A percentile compares a stretch with the other conserved stretches of the same genome.
Conservation (phyloP, 306 rosid species). For the Trichosanthes cucumerina region DNA sequence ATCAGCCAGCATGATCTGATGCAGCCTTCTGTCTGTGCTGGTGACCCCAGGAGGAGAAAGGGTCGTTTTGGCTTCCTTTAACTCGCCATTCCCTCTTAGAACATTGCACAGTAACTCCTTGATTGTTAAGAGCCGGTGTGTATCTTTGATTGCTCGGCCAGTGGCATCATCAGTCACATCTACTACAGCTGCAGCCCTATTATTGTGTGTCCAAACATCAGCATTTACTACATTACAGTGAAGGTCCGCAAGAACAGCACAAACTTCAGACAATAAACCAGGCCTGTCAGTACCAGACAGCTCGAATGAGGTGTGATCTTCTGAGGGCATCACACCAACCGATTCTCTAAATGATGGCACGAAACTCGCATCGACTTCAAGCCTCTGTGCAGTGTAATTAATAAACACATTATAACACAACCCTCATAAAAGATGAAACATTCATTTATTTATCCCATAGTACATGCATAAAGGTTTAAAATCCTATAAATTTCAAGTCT, state of each 20-base stretch:
- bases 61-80: slow-evolving; percentile 54
- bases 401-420: neutral
- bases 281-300: slow-evolving; percentile 92
- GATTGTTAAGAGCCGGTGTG: slow-evolving; percentile 45
- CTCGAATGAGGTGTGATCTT: slow-evolving; percentile 86
- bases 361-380: slow-evolving; percentile 62
- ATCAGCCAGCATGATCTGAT: slow-evolving; percentile 93
- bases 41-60: slow-evolving; percentile 71
- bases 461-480: neutral
- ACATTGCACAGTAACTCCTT: slow-evolving; percentile 79
- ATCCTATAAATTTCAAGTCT: neutral
- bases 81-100: slow-evolving; percentile 55
- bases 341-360: slow-evolving; percentile 67
- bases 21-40: slow-evolving; percentile 73
- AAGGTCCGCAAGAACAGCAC: slow-evolving; percentile 89
- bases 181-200: slow-evolving; percentile 86
- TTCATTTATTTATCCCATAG: neutral
- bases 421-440: neutral
- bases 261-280: slow-evolving; percentile 86
- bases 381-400: slow-evolving; percentile 34
- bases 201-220: slow-evolving; percentile 95
- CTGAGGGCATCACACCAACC: slow-evolving; percentile 78
- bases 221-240: slow-evolving; percentile 78
- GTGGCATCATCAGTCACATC: slow-evolving; percentile 69
- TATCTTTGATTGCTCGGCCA: slow-evolving; percentile 59